A percentile compares a stretch with the other conserved stretches of the same genome.
Evolutionary conservation across 495 filamentous ascomycete species (phyloP).

Genomic region (Penicillium taxi): DNA sequence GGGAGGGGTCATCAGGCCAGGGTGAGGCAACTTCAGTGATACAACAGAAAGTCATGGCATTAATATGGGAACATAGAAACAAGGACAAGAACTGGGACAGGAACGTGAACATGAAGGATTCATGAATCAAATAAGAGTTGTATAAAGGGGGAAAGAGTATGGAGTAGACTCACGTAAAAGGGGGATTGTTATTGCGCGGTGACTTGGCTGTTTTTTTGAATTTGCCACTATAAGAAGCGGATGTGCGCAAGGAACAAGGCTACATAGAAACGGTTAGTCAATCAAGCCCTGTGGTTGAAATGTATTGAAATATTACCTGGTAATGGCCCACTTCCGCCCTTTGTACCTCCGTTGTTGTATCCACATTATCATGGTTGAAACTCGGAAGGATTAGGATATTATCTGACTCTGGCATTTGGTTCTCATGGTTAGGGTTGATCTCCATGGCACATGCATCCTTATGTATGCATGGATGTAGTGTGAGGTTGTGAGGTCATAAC

Average conservation of each 20-base stretch:
- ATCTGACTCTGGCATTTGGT: too few species aligned
- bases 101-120: background rate
- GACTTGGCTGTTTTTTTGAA: constrained; percentile 16
- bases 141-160: constrained; percentile 12
- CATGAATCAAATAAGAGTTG: too few species aligned
- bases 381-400: too few species aligned
- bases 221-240: constrained; percentile 17
- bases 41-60: constrained; percentile 1
- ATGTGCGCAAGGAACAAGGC: constrained; percentile 14
- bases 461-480: too few species aligned
- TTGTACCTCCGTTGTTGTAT: too few species aligned
- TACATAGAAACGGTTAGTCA: constrained; percentile 15
- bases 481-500: too few species aligned
- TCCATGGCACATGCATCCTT: too few species aligned
- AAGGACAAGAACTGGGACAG: constrained; percentile 2
- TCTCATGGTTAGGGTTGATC: too few species aligned
- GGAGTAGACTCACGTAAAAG: constrained; percentile 5
- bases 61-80: background rate
- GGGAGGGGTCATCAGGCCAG: constrained; percentile 2
- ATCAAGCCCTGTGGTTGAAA: constrained; percentile 15
- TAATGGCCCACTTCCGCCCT: constrained; percentile 8
- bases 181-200: constrained; percentile 15
- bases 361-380: too few species aligned
- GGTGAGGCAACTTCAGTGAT: background rate
- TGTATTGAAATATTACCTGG: constrained; percentile 12